A percentile compares a stretch with the other conserved stretches of the same genome.
These are phyloP conservation scores for Solanum chmielewskii DNA, from an alignment of 257 asterid species.

Conservation along the genomic window DNA sequence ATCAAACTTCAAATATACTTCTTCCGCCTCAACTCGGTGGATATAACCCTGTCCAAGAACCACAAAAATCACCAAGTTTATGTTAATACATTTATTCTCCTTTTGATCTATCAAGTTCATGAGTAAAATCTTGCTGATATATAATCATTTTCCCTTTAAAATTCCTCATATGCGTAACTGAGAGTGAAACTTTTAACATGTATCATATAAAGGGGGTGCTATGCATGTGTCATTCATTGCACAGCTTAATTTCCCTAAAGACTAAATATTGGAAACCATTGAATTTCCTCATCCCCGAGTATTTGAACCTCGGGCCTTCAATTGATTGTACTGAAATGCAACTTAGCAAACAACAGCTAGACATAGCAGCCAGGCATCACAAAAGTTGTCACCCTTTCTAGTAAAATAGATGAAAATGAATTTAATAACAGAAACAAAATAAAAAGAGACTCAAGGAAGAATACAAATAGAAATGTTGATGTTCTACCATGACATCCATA, in stretches of 20 bases:
- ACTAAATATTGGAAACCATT: neutral
- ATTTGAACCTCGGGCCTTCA: neutral
- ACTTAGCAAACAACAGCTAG: neutral
- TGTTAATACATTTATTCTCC: neutral
- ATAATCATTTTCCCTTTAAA: neutral
- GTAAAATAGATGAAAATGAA: neutral
- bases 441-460: neutral
- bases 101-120: neutral
- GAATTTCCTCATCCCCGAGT: neutral
- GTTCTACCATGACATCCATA: neutral
- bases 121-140: neutral
- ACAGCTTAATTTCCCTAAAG: neutral
- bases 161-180: neutral
- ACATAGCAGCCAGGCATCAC: neutral
- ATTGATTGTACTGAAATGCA: neutral
- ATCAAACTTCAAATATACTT: conserved; percentile 53
- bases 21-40: conserved; percentile 78
- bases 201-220: neutral
- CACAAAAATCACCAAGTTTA: neutral
- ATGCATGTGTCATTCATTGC: neutral
- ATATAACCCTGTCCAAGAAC: conserved; percentile 55
- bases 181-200: neutral
- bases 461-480: neutral
- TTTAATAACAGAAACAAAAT: neutral
- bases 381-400: neutral